Base-by-base conservation (phyloP, 805 yeast genomes). In the Wickerhamomyces chambardii region DNA sequence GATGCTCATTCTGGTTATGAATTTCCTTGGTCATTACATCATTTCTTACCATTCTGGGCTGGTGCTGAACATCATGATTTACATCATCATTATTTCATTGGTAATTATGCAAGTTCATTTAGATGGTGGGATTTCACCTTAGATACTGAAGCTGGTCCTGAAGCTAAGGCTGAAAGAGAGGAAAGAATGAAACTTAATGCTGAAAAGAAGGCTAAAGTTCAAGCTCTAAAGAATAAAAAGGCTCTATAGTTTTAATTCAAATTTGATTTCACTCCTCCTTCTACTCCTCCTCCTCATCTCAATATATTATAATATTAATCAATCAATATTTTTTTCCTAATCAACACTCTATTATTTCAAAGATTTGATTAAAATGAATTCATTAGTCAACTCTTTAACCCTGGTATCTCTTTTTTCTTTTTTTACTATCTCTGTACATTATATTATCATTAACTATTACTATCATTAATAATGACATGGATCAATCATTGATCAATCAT, bases 41-140 rank as follows among this genome's bases (percentile, higher is more conserved):
- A 87, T 56, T 77, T 90, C 62, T 57, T 90, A 41, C 97, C 97
- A 33, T 74, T 92, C 64, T 89, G 97, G 97, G 95, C 97, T 4
- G 97, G 97, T 46, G 96, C 97, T 17, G 96, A 84, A 53, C 97
- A 90, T 62, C 97, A 90, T 58, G 98, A 90, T 61, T 84, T 84
- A 62, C 98, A 90, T 58, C 98, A 90, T 59, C 95, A 84, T 58
- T 87, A 82, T 65, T 90, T 90, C 63, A 83, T 86, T 49, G 97
- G 97, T 46, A 87, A 89, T 62, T 90, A 86, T 59, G 92, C 97
- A 21, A 83, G 95, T 31, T 77, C 89, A 27, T 92, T 90, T 74
- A 80, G 97, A 65, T 84, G 95, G 85, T 87, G 95, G 94, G 98
- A 90, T 64, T 83, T 64, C 61, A 55, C 77, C 43, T 66, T 90